These are phyloP conservation scores for Lactarius sp. DNA, from an alignment of 768 basidiomycete species.

Conservation along the genomic window DNA sequence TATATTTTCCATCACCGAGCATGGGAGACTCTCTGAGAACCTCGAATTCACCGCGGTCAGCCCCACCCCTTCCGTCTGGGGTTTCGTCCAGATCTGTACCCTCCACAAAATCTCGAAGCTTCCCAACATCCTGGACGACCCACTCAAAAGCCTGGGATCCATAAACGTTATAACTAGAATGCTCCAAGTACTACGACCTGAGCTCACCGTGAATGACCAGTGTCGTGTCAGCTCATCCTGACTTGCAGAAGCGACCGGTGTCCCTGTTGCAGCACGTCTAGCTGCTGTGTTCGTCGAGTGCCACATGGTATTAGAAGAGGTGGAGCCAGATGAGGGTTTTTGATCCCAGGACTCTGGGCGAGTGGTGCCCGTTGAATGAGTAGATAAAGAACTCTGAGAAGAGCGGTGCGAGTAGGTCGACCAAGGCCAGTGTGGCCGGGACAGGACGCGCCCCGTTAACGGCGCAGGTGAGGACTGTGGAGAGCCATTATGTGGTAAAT, in stretches of 20 bases:
- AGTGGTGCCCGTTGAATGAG: conserved; percentile 29
- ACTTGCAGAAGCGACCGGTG: conserved; percentile 22
- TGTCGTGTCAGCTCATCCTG: conserved; percentile 51
- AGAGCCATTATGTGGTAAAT: conserved; percentile 13
- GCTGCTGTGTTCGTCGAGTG: conserved; percentile 21
- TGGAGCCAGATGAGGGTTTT: conserved; percentile 27
- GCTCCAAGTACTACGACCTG: neutral
- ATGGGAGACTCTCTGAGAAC: conserved; percentile 60
- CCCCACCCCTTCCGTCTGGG: conserved; percentile 30
- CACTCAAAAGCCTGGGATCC: conserved; percentile 63
- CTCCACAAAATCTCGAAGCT: conserved; percentile 56
- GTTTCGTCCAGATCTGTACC: conserved; percentile 24
- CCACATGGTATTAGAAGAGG: conserved; percentile 27
- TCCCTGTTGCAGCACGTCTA: conserved; percentile 17
- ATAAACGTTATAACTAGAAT: neutral
- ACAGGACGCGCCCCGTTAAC: conserved; percentile 10
- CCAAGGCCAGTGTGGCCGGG: conserved; percentile 61
- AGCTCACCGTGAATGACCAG: conserved; percentile 57
- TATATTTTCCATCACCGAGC: conserved; percentile 64
- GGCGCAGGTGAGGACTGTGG: conserved; percentile 23
- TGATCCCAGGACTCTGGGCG: conserved; percentile 30
- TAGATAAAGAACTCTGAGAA: conserved; percentile 31
- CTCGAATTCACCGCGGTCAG: conserved; percentile 48
- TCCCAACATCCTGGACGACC: conserved; percentile 54
- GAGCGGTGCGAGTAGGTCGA: conserved; percentile 36